These are phyloP conservation scores for Trypanosoma melophagium DNA, from an alignment of 208 protist species.

Conservation along the genomic window DNA sequence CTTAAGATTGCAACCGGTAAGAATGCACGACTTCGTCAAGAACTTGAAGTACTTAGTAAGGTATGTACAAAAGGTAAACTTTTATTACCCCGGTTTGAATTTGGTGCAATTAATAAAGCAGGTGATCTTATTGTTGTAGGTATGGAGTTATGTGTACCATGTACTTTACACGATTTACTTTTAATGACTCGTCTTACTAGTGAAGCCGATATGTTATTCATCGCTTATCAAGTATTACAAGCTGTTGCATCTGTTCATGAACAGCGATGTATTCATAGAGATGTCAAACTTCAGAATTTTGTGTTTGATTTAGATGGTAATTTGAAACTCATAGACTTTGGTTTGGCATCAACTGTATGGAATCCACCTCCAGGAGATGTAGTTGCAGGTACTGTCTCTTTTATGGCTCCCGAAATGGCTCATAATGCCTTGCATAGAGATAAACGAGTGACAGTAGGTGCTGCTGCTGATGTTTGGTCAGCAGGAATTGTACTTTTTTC, in stretches of 20 bases:
- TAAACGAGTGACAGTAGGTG: conserved; percentile 76
- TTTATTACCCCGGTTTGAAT: conserved; percentile 85
- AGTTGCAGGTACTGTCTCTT: conserved; percentile 89
- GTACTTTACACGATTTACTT: conserved; percentile 87
- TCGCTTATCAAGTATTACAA: conserved; percentile 85
- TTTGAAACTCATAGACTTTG: conserved; percentile 91
- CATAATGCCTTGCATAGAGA: conserved; percentile 87
- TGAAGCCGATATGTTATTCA: conserved; percentile 89
- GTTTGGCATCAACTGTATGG: conserved; percentile 69
- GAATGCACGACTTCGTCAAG: conserved; percentile 65
- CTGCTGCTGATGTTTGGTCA: conserved; percentile 83
- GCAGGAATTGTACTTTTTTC: conserved; percentile 89
- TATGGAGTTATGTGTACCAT: conserved; percentile 88
- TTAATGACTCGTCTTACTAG: conserved; percentile 70
- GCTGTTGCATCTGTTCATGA: conserved; percentile 90
- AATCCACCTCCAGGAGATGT: conserved; percentile 82
- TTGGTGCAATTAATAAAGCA: conserved; percentile 81
- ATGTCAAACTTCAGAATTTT: conserved; percentile 92
- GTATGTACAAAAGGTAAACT: conserved; percentile 85
- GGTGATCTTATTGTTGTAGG: conserved; percentile 80
- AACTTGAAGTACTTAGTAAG: conserved; percentile 79
- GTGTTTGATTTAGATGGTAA: conserved; percentile 89
- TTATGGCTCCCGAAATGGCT: conserved; percentile 92
- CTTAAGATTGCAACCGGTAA: conserved; percentile 88
- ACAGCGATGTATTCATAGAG: conserved; percentile 86